Conservation (phyloP, 2,329 filamentous ascomycete species). For the Daldinia sp. region DNA sequence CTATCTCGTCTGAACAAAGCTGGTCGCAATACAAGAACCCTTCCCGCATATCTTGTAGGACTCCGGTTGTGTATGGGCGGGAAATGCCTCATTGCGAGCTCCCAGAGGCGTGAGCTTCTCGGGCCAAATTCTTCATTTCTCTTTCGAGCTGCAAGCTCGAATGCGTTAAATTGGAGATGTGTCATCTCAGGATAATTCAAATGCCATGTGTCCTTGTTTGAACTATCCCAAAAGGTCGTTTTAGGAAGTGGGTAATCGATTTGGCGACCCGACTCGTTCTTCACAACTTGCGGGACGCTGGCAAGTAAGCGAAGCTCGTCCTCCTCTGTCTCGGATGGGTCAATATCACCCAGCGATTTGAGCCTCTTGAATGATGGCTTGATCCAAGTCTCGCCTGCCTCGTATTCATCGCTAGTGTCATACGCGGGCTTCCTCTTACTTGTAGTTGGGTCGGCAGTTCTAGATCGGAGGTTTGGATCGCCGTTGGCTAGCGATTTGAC, state of each 20-base stretch:
- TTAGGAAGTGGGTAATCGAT: constrained; percentile 66
- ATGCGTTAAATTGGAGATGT: constrained; percentile 64
- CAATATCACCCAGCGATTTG: constrained; percentile 58
- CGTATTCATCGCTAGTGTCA: constrained; percentile 62
- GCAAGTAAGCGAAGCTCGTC: constrained; percentile 58
- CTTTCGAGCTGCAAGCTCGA: constrained; percentile 59
- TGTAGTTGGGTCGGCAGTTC: constrained; percentile 51
- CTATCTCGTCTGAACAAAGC: constrained; percentile 39
- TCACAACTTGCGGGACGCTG: constrained; percentile 58
- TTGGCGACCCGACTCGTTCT: constrained; percentile 61
- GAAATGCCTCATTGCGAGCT: constrained; percentile 66
- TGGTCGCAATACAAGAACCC: constrained; percentile 29
- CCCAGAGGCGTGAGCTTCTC: constrained; percentile 61
- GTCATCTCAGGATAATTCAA: constrained; percentile 71
- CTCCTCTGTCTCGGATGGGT: constrained; percentile 48
- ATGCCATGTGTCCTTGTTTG: constrained; percentile 65
- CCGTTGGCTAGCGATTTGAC: constrained; percentile 50
- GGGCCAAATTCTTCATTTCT: constrained; percentile 63
- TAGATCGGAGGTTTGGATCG: constrained; percentile 37
- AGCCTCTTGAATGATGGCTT: constrained; percentile 65
- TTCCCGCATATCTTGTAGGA: constrained; percentile 37
- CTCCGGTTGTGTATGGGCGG: constrained; percentile 52
- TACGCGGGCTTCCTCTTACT: constrained; percentile 65
- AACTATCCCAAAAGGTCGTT: constrained; percentile 64
- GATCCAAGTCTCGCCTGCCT: constrained; percentile 43